phyloP scores from a whole-genome alignment of 257 asterid genomes.

The Orobanche coerulescens region DNA sequence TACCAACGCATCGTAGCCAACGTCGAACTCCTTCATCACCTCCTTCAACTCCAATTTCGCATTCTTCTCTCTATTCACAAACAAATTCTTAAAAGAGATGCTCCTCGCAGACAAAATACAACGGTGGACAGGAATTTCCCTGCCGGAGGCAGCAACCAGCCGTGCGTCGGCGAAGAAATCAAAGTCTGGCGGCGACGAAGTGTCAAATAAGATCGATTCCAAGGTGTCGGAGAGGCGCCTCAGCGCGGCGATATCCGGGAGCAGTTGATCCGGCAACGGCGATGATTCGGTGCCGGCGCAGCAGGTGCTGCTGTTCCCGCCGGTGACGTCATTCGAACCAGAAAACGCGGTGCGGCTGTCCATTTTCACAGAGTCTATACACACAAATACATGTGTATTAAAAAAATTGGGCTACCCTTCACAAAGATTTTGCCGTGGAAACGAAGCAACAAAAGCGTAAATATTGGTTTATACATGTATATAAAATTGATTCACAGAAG shows the following conservation, averaged over 20 bases:
- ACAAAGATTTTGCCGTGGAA: not conserved
- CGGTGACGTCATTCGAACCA: constrained; percentile 59
- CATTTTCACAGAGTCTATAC: constrained; percentile 28
- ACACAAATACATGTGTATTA: constrained; percentile 4
- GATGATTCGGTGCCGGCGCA: constrained; percentile 34
- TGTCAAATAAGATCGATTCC: constrained; percentile 50
- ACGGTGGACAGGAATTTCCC: constrained; percentile 75
- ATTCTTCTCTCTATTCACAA: constrained; percentile 32
- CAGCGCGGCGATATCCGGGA: constrained; percentile 38
- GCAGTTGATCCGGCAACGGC: constrained; percentile 20
- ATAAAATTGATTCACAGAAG: too few relatives aligned
- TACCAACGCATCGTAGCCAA: constrained; percentile 64
- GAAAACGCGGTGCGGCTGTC: constrained; percentile 42
- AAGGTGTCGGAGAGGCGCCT: constrained; percentile 58
- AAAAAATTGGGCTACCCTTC: constrained; percentile 14
- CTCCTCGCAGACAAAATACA: constrained; percentile 79
- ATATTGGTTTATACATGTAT: not conserved
- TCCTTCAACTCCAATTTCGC: constrained; percentile 56
- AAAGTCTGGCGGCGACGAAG: constrained; percentile 44
- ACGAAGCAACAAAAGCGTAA: not conserved
- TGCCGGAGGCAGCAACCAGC: constrained; percentile 44
- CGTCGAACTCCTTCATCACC: constrained; percentile 56
- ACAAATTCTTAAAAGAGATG: constrained; percentile 49
- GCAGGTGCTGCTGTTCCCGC: constrained; percentile 65
- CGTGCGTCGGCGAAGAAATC: constrained; percentile 77